Percentiles rank a stretch among this genome's conserved stretches.
Conservation (phyloP, 805 yeast genomes). For the Kuraishia capsulata region DNA sequence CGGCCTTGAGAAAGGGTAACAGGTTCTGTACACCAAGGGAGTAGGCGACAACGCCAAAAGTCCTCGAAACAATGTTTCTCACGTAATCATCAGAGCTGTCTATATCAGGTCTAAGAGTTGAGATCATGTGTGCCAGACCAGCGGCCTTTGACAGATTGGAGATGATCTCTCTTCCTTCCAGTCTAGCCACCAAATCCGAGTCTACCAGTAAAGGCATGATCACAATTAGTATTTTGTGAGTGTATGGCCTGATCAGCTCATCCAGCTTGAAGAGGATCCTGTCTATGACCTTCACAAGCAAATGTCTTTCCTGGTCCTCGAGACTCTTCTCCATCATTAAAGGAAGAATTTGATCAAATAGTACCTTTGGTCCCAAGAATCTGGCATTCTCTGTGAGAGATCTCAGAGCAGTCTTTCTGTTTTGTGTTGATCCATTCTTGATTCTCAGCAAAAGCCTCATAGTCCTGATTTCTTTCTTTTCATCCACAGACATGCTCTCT, state of each 20-base stretch:
- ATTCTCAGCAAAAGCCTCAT: slow-evolving; percentile 57
- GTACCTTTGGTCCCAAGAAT: slow-evolving; percentile 56
- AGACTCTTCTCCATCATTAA: slow-evolving; percentile 57
- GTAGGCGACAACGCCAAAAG: slow-evolving; percentile 76
- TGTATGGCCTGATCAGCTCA: slow-evolving; percentile 58
- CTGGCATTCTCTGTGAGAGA: slow-evolving; percentile 55
- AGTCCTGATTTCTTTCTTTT: slow-evolving; percentile 48
- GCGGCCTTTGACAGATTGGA: slow-evolving; percentile 70
- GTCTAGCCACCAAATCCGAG: slow-evolving; percentile 64
- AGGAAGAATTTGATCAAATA: slow-evolving; percentile 70
- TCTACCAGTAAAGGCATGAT: slow-evolving; percentile 75
- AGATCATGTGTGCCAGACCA: slow-evolving; percentile 74
- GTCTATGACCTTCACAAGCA: slow-evolving; percentile 62
- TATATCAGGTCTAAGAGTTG: slow-evolving; percentile 71
- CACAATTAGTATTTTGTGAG: slow-evolving; percentile 64
- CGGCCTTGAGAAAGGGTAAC: slow-evolving; percentile 77
- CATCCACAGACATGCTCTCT: slow-evolving; percentile 34
- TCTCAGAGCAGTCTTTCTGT: slow-evolving; percentile 63
- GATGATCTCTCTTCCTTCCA: slow-evolving; percentile 74
- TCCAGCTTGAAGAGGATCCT: slow-evolving; percentile 61
- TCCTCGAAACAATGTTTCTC: slow-evolving; percentile 65
- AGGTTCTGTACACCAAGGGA: slow-evolving; percentile 65
- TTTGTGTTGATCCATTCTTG: slow-evolving; percentile 68
- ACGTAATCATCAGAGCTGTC: slow-evolving; percentile 77
- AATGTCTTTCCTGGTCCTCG: slow-evolving; percentile 77